phyloP scores from a whole-genome alignment of 78 protist species.

The Pigoraptor vietnamica region DNA sequence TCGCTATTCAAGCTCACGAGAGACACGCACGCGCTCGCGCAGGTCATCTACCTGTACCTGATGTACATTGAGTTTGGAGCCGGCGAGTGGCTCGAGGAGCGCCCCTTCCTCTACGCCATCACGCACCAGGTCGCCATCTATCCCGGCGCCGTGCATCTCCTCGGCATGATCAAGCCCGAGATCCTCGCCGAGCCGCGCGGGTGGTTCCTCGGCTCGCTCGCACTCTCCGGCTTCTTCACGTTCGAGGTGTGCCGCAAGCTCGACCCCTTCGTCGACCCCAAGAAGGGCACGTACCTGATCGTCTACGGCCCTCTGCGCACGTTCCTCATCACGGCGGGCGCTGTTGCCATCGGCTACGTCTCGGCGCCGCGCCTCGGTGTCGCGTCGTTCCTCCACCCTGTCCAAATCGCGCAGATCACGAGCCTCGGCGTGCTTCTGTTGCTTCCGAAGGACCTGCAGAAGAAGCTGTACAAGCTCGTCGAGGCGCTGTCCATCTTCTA shows the following conservation, averaged over 20 bases:
- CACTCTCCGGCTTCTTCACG: neutral
- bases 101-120: neutral
- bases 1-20: too few species aligned
- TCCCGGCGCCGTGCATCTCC: neutral
- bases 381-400: neutral
- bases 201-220: neutral
- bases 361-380: neutral
- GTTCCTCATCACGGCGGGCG: neutral
- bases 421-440: neutral
- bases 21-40: too few species aligned
- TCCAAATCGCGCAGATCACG: neutral
- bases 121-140: neutral
- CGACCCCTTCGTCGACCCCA: neutral
- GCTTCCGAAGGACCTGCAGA: neutral
- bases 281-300: neutral
- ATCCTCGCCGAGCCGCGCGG: neutral
- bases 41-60: neutral
- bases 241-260: constrained; percentile 2
- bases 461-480: neutral
- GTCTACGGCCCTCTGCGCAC: neutral
- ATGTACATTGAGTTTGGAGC: neutral
- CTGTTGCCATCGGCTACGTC: neutral
- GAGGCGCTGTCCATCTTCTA: neutral
- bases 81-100: neutral
- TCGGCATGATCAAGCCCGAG: neutral